Evolutionary conservation across 164 flowering plant species (phyloP).

Genomic region (Chimonanthus praecox): DNA sequence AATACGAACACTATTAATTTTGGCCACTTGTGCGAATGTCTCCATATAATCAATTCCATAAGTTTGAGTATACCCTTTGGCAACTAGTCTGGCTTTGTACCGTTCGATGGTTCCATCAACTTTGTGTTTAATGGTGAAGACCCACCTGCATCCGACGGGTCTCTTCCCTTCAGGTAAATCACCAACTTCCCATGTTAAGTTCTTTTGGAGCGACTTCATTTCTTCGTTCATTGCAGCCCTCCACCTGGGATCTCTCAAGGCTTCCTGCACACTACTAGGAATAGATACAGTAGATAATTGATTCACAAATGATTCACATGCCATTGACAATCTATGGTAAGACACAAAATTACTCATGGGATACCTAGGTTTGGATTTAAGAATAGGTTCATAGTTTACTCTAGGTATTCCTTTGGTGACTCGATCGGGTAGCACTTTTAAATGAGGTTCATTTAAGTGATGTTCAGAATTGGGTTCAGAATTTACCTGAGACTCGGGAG

Average conservation of each 20-base stretch:
- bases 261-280: too few species aligned
- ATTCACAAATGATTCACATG: neutral
- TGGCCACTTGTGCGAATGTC: neutral
- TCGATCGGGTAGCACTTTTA: too few species aligned
- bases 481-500: too few species aligned
- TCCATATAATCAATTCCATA: neutral
- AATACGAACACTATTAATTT: neutral
- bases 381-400: conserved; percentile 5
- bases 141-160: neutral
- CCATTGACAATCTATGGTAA: conserved; percentile 3
- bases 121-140: neutral
- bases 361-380: conserved; percentile 3
- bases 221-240: neutral
- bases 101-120: neutral
- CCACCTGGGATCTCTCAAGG: neutral
- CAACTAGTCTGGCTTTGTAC: neutral
- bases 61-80: neutral
- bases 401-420: neutral
- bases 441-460: too few species aligned
- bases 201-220: neutral
- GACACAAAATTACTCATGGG: conserved; percentile 4
- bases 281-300: too few species aligned
- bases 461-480: too few species aligned
- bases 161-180: neutral
- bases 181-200: neutral